Percentiles rank a stretch among this genome's conserved stretches.
Evolutionary conservation across 257 asterid species (phyloP).

Genomic region (Marsdenia floribunda): DNA sequence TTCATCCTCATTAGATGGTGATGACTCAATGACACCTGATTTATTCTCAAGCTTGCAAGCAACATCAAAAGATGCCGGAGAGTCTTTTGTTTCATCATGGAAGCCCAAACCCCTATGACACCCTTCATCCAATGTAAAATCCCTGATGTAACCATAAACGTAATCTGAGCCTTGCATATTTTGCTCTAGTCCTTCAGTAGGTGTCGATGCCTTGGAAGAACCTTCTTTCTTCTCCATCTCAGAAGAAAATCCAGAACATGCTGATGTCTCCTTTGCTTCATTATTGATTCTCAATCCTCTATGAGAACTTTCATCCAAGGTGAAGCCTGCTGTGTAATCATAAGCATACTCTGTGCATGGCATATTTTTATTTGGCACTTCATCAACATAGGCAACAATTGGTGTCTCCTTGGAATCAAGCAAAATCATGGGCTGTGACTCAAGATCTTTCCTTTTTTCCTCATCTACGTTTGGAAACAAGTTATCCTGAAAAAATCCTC

Average conservation of each 20-base stretch:
- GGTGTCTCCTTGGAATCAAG: constrained; percentile 48
- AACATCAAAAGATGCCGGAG: constrained; percentile 36
- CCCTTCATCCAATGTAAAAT: constrained; percentile 55
- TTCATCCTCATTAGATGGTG: constrained; percentile 39
- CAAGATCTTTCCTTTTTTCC: constrained; percentile 23
- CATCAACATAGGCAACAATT: constrained; percentile 52
- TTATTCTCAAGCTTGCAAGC: constrained; percentile 42
- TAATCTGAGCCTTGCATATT: constrained; percentile 37
- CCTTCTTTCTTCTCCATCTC: constrained; percentile 45
- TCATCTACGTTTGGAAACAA: constrained; percentile 19
- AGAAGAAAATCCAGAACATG: constrained; percentile 39
- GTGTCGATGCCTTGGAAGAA: neutral
- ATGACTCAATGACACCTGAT: constrained; percentile 20
- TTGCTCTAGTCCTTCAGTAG: constrained; percentile 35
- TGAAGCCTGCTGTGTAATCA: constrained; percentile 56
- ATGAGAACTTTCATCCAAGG: constrained; percentile 56
- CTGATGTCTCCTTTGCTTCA: constrained; percentile 36
- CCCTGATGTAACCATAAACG: constrained; percentile 48
- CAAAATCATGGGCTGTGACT: constrained; percentile 43
- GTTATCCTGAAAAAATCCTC: constrained; percentile 41
- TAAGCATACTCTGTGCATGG: constrained; percentile 39
- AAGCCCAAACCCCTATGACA: constrained; percentile 76
- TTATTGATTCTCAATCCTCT: constrained; percentile 71
- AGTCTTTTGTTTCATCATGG: constrained; percentile 40
- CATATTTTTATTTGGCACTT: constrained; percentile 38